Evolutionary conservation across 2,329 filamentous ascomycete genomes (phyloP), one percentile per base, ranked within the genome.

Genomic region (Fusarium nanum): DNA sequence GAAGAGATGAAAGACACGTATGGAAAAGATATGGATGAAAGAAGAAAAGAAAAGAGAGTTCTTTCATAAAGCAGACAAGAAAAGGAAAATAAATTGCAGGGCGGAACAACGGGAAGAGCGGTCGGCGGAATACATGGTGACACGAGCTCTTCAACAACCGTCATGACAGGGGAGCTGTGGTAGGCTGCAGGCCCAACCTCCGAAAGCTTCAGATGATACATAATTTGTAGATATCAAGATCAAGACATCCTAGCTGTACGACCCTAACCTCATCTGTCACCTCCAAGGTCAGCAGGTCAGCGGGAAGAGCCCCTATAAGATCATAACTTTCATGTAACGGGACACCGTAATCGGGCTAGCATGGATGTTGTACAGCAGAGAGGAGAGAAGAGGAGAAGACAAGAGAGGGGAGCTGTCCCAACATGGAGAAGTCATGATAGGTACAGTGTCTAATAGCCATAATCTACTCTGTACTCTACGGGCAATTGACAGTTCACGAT

Each of bases 401-500:
- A 53, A 63, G 67, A 56, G 67, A 66, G 62, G 62, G 62, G 67
- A 70, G 68, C 67, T 71, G 54, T 60, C 68, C 64, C 59, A 68
- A 63, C 60, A 72, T 59, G 54, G 61, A 71, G 60, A 62, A 67
- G 68, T 70, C 68, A 72, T 71, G 68, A 71, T 71, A 67, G 50
- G 64, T 37, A 53, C 54, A 64, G 49, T 63, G 44, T 30, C 32
- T 52, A 42, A 44, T 44, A 11, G 40, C 58, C 61, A 57, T 58
- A 56, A 52, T 71, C 63, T 64, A 47, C 30, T 56, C 64, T 40
- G 44, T 64, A 47, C 30, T 48, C 58, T 40, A 47, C 64, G 32
- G 49, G 55, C 47, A 68, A 68, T 56, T 61, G 40, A 42, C 13
- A 47, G 49, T 46, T 70, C n/a, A 72, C 68, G 56, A 71, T 71